Conservation (phyloP, 208 protist genomes). For the Naegleria fowleri region DNA sequence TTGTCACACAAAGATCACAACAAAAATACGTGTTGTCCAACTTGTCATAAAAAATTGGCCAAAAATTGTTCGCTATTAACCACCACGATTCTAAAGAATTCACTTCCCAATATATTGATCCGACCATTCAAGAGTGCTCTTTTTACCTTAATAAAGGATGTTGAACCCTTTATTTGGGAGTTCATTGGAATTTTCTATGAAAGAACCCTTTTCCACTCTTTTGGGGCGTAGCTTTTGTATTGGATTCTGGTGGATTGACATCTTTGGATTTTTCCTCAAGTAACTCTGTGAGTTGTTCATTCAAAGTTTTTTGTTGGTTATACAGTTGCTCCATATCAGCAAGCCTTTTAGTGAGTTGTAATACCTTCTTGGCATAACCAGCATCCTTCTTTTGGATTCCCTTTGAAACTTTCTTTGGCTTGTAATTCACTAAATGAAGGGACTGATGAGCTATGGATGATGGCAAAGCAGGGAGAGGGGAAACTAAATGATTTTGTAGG, state of each 20-base stretch:
- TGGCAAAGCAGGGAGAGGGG: not conserved
- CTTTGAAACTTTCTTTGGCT: not conserved
- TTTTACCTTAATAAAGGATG: no score
- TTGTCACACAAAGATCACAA: no score
- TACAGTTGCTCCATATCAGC: not conserved
- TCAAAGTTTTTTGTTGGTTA: not conserved
- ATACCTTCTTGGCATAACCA: not conserved
- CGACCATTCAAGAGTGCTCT: no score
- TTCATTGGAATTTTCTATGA: not conserved
- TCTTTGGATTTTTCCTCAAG: not conserved
- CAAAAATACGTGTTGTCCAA: no score
- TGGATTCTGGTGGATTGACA: not conserved
- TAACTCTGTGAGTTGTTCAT: not conserved
- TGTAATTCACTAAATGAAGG: not conserved
- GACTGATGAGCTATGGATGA: not conserved
- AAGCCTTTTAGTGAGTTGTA: not conserved
- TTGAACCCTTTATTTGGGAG: no score
- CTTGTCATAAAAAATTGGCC: no score
- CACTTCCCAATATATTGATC: no score
- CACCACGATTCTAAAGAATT: no score
- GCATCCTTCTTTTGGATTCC: not conserved
- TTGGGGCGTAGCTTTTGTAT: not conserved
- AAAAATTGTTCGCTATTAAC: no score
- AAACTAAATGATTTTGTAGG: not conserved
- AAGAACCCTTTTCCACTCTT: not conserved